A percentile compares a stretch with the other conserved stretches of the same genome.
phyloP scores from a whole-genome alignment of 345 rosid genomes.

The Ceriops tagal region DNA sequence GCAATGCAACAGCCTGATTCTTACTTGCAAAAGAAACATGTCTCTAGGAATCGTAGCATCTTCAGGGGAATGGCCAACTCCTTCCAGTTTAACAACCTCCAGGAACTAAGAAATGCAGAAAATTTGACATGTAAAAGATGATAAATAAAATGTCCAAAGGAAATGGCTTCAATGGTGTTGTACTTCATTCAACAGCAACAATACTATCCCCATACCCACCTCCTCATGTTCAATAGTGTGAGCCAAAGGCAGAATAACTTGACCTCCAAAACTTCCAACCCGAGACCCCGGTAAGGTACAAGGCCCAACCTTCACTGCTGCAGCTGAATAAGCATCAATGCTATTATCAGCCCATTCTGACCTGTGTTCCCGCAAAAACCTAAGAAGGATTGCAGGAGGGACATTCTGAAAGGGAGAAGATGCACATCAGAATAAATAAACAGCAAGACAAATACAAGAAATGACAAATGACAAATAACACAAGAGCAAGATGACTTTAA shows the following conservation, averaged over 20 bases:
- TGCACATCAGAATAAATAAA: not conserved
- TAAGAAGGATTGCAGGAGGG: slow-evolving; percentile 93
- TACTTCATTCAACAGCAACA: not conserved
- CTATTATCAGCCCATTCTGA: slow-evolving; percentile 99
- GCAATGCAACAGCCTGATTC: slow-evolving; percentile 11
- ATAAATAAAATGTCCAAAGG: not conserved
- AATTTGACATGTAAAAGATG: not conserved
- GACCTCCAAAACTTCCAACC: slow-evolving; percentile 85
- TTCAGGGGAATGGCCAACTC: slow-evolving; percentile 83
- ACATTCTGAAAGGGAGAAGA: slow-evolving; percentile 58
- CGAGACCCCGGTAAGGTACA: slow-evolving; percentile 77
- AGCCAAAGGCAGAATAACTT: slow-evolving; percentile 93
- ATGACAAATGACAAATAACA: not conserved
- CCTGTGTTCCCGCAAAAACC: slow-evolving; percentile 94
- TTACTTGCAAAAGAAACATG: slow-evolving; percentile 86
- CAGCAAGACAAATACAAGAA: not conserved
- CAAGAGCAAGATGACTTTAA: not conserved
- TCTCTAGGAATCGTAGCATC: slow-evolving; percentile 89
- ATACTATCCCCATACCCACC: slow-evolving; percentile 39
- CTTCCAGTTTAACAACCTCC: slow-evolving; percentile 94
- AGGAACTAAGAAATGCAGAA: slow-evolving; percentile 47
- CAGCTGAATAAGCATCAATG: slow-evolving; percentile 92
- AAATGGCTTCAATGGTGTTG: not conserved
- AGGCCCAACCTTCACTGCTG: slow-evolving; percentile 94
- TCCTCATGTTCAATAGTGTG: slow-evolving; percentile 96